phyloP scores from a whole-genome alignment of 768 basidiomycete species.

The Tulasnella sp. region DNA sequence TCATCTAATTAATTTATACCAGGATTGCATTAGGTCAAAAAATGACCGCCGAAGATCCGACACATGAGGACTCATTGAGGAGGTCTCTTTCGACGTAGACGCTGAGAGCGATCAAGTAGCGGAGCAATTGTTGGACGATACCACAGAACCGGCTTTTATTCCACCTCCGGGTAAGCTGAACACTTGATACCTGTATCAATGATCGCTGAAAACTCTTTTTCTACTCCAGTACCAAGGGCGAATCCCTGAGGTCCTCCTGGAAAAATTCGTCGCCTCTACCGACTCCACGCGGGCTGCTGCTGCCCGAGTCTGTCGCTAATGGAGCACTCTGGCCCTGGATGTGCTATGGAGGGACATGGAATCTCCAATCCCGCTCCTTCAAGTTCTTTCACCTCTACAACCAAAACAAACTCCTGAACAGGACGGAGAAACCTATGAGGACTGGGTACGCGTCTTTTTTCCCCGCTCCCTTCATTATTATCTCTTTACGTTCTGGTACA shows the following conservation, averaged over 20 bases:
- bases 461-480: not conserved
- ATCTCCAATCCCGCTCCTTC: not conserved
- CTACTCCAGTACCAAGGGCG: not conserved
- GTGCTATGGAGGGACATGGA: not conserved
- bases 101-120: not conserved
- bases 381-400: not conserved
- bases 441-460: not conserved
- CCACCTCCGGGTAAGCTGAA: not conserved
- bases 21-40: not conserved
- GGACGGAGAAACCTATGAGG: not conserved
- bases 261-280: not conserved
- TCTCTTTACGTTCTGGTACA: not conserved
- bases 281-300: not conserved
- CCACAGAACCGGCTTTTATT: not conserved
- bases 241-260: not conserved
- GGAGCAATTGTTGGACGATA: not conserved
- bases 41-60: not conserved
- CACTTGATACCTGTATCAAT: not conserved
- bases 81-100: not conserved
- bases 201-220: not conserved
- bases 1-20: no score
- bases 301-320: not conserved
- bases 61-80: not conserved
- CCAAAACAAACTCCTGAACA: not conserved
- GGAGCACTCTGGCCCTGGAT: conserved; percentile 1